Base-by-base conservation (phyloP, 2,329 filamentous ascomycete species). In the Aspergillus pseudoglaucus region DNA sequence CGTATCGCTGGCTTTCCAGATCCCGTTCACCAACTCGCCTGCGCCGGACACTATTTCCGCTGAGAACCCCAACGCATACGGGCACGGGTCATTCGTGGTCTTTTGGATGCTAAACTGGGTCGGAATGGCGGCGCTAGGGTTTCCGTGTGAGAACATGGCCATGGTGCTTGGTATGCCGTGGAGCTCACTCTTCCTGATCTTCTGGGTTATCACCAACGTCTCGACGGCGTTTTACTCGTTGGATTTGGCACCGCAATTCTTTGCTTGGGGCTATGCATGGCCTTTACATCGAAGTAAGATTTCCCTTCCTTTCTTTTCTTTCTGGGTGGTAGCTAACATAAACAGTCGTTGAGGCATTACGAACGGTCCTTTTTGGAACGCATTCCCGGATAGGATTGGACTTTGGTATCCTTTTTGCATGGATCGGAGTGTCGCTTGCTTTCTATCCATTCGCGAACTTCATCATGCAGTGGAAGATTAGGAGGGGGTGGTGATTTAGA, bases 181-280 rank as follows among this genome's bases (percentile, higher is more conserved):
- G 80, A 77, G 73, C 45, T 75, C 79, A 0, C 61, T 83, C 0
- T 86, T 82, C 75, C 65, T 86, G 2, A 83, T 85, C 47, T 84
- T 83, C 56, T 84, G 80, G 81, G 80, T 85, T 38, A 82, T 85
- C 47, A 77, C 79, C 6, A 86, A 86, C 56, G 80, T 84, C 0
- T 69, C 74, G 0, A 83, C 80, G 0, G 67, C 73, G 0, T 83
- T 85, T 55, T 81, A 84, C 59, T 66, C 77, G 3, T 68, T 85
- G 39, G 78, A 81, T 22, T 66, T 85, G 20, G 75, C 78, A 2
- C 77, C 79, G 0, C 67, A 62, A 0, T 84, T 85, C 57, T 86
- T 81, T 59, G 59, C 64, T 2, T 85, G 79, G 78, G 81, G 80
- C 0, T 82, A 82, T 58, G 81, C 76, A 0, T 82, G 81, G 78